A percentile compares a stretch with the other conserved stretches of the same genome.
These are phyloP conservation scores for Ogataea degrootiae DNA, from an alignment of 805 yeast species.

Conservation along the genomic window DNA sequence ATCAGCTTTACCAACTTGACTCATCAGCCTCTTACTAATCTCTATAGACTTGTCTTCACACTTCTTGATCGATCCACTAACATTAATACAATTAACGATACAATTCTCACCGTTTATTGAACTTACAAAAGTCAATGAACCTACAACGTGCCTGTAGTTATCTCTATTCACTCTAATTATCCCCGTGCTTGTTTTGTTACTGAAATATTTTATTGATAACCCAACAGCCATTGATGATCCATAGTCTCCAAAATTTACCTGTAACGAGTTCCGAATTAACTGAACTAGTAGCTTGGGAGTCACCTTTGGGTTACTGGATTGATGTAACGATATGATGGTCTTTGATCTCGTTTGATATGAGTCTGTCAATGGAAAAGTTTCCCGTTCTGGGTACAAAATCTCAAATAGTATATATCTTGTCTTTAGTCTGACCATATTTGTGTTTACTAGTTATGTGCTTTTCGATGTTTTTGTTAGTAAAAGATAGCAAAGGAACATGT, in stretches of 20 bases:
- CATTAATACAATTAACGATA: slow-evolving; percentile 57
- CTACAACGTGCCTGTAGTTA: slow-evolving; percentile 55
- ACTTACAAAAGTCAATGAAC: slow-evolving; percentile 57
- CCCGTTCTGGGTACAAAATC: slow-evolving; percentile 56
- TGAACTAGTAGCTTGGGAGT: slow-evolving; percentile 46
- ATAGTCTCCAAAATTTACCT: slow-evolving; percentile 69
- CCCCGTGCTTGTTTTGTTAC: slow-evolving; percentile 77
- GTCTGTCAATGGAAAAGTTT: neutral
- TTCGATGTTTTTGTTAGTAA: too few relatives aligned
- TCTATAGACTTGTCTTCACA: slow-evolving; percentile 68
- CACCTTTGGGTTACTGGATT: slow-evolving; percentile 43
- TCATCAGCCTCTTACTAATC: slow-evolving; percentile 36
- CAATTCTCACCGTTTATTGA: slow-evolving; percentile 45
- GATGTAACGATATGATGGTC: slow-evolving; percentile 44
- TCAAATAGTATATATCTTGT: slow-evolving; percentile 83
- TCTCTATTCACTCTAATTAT: slow-evolving; percentile 73
- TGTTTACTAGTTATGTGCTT: neutral
- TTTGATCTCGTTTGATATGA: slow-evolving; percentile 28
- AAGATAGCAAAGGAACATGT: too few relatives aligned
- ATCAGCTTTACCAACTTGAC: slow-evolving; percentile 8
- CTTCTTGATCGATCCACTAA: slow-evolving; percentile 85
- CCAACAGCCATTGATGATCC: slow-evolving; percentile 63
- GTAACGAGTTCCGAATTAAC: slow-evolving; percentile 51
- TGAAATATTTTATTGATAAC: slow-evolving; percentile 63
- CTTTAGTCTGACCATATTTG: slow-evolving; percentile 81